Percentiles rank a stretch among this genome's conserved stretches.
Conservation (phyloP, 345 rosid genomes). For the Eucalyptus polybractea region DNA sequence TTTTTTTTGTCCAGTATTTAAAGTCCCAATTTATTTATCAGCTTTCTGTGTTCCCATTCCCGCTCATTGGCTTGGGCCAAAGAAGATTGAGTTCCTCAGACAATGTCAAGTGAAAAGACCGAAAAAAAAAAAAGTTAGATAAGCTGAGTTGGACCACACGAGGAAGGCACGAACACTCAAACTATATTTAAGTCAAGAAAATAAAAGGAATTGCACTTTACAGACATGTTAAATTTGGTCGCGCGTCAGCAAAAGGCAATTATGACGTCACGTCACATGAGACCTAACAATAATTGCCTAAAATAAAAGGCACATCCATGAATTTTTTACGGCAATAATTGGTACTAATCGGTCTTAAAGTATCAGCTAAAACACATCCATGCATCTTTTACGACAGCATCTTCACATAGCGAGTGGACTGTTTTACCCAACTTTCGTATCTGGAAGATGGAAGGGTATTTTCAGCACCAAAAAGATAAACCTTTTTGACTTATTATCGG, state of each 20-base stretch:
- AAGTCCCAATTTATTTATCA: background rate
- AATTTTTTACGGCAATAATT: background rate
- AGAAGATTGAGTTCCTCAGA: background rate
- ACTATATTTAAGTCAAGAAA: background rate
- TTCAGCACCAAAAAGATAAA: accelerated
- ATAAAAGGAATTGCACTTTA: background rate
- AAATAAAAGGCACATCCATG: background rate
- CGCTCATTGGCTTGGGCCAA: background rate
- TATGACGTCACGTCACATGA: background rate
- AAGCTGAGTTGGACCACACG: background rate
- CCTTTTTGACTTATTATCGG: background rate
- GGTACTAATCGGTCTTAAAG: background rate
- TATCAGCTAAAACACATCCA: background rate
- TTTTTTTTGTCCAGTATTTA: background rate
- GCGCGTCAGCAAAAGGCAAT: background rate
- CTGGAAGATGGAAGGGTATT: background rate
- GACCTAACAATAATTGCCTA: background rate
- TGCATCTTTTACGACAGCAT: background rate
- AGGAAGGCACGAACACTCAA: background rate
- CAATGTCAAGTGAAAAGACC: background rate
- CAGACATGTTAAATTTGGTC: background rate
- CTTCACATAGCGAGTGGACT: background rate
- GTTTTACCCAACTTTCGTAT: background rate
- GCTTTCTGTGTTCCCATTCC: background rate
- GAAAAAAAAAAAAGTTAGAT: background rate